Conservation (phyloP, 1,139 yeast species). For the Geotrichum europaeum region DNA sequence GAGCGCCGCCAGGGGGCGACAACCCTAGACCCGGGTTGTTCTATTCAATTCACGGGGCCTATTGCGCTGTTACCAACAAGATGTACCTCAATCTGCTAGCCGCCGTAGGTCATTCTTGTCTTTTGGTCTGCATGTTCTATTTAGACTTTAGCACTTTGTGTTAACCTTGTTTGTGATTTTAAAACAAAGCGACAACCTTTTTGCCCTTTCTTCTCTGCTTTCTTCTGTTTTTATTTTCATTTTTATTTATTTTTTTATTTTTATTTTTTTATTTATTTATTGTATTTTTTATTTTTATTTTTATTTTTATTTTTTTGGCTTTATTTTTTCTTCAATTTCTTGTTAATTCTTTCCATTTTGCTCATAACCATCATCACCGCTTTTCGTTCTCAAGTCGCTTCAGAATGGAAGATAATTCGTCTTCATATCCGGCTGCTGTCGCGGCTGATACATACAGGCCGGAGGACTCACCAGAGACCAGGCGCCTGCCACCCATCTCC, state of each 20-base stretch:
- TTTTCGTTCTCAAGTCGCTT: slow-evolving; percentile 3
- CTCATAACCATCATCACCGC: neutral
- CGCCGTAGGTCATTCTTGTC: neutral
- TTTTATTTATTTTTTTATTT: neutral
- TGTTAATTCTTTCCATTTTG: neutral
- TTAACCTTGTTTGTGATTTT: neutral
- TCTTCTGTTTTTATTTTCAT: neutral
- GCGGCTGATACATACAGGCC: neutral
- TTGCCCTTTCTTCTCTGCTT: neutral
- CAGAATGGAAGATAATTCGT: slow-evolving; percentile 1
- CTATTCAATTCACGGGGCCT: neutral
- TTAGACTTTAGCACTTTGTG: neutral
- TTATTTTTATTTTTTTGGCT: neutral
- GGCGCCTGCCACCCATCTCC: slow-evolving; percentile 58
- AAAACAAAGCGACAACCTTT: neutral
- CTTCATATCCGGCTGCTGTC: neutral
- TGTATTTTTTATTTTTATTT: neutral
- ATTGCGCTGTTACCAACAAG: neutral
- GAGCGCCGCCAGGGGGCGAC: neutral
- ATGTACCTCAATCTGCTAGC: neutral
- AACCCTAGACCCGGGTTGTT: neutral
- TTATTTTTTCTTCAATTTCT: neutral
- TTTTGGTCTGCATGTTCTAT: neutral
- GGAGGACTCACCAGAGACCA: slow-evolving; percentile 23
- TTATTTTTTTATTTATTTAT: neutral